Percentiles rank a stretch among this genome's conserved stretches.
Evolutionary conservation across 2,329 filamentous ascomycete genomes (phyloP).

Genomic region (Pseudogymnoascus sp.): DNA sequence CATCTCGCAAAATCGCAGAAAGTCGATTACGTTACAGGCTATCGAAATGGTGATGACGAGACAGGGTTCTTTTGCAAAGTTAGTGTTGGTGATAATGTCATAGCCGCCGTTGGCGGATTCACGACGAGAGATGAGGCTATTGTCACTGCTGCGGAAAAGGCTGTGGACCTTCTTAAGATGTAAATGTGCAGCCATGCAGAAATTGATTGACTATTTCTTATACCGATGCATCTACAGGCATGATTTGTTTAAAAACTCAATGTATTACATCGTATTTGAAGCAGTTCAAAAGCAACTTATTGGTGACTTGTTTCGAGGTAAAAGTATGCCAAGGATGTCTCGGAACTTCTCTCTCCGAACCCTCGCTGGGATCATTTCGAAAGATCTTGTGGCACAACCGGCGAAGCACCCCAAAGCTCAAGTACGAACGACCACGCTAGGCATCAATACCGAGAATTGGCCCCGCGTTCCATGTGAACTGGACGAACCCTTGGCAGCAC

Average conservation of each 20-base stretch:
- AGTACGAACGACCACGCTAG: neutral
- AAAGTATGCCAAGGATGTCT: neutral
- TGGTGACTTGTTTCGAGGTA: neutral
- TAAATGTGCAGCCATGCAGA: neutral
- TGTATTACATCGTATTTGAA: neutral
- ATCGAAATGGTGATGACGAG: neutral
- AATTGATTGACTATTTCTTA: neutral
- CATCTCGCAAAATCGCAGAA: conserved; percentile 44
- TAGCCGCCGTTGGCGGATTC: neutral
- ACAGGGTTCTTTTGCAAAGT: neutral
- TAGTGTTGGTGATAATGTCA: neutral
- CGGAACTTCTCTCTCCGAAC: neutral
- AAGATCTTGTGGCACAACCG: neutral
- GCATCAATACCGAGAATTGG: neutral
- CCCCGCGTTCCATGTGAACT: neutral
- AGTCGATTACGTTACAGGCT: conserved; percentile 47
- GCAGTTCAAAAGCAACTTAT: neutral
- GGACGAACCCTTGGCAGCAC: neutral
- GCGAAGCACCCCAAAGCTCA: neutral
- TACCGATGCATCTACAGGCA: neutral
- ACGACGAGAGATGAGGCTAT: neutral
- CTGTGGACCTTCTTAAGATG: neutral
- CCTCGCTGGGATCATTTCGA: neutral
- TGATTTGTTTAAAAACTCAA: neutral
- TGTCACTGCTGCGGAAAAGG: neutral